Percentiles rank a stretch among this genome's conserved stretches.
Evolutionary conservation across 2,329 filamentous ascomycete species (phyloP).

Genomic region (Fragosphaeria purpurea): DNA sequence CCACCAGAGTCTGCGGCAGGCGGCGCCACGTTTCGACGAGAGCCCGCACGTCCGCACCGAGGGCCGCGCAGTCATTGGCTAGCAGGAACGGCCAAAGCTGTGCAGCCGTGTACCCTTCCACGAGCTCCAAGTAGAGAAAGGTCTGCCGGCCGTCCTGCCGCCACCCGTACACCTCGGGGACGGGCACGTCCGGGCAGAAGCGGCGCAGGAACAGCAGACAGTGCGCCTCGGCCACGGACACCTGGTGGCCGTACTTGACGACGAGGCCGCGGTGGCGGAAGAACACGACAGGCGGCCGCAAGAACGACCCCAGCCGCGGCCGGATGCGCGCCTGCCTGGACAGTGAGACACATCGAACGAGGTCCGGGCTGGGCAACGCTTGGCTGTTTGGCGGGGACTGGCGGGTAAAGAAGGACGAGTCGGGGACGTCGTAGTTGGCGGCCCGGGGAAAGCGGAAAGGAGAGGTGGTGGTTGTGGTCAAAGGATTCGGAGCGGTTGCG

Average conservation of each 20-base stretch:
- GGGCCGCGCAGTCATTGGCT: background rate
- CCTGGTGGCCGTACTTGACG: conserved; percentile 21
- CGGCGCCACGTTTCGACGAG: background rate
- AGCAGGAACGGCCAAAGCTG: background rate
- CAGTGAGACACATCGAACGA: background rate
- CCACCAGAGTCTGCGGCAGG: conserved; percentile 4
- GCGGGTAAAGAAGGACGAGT: background rate
- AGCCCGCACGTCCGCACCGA: background rate
- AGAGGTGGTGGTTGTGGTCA: too few relatives aligned
- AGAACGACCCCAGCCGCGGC: background rate
- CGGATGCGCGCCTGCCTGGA: background rate
- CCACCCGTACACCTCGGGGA: conserved; percentile 15
- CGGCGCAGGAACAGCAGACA: conserved; percentile 8
- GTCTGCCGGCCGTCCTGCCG: conserved; percentile 14
- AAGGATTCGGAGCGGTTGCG: too few relatives aligned
- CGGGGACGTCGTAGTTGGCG: conserved; percentile 4
- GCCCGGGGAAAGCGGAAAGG: too few relatives aligned
- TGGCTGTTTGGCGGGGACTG: background rate
- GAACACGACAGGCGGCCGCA: background rate
- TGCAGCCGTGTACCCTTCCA: conserved; percentile 12
- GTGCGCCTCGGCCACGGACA: conserved; percentile 18
- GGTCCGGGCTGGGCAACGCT: conserved; percentile 1
- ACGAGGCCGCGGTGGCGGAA: conserved; percentile 14
- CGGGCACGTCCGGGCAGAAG: conserved; percentile 9
- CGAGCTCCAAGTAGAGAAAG: conserved; percentile 19